These are phyloP conservation scores for Ramalina peruviana DNA, from an alignment of 495 filamentous ascomycete species.

Conservation along the genomic window DNA sequence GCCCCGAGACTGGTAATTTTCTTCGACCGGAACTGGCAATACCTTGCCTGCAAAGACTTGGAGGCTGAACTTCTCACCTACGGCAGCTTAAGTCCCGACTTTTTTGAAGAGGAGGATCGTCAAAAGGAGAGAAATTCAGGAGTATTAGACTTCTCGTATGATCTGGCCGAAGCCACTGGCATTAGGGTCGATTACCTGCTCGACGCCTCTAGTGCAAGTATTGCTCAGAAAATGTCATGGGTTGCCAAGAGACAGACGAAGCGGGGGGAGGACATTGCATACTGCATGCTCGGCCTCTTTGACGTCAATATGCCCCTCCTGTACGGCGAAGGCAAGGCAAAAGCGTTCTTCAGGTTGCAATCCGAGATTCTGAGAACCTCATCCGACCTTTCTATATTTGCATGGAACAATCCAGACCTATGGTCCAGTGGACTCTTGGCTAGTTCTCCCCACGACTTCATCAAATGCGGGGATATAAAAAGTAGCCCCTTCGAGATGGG, in stretches of 20 bases:
- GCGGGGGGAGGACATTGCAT: constrained; percentile 16
- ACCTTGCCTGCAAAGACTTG: constrained; percentile 14
- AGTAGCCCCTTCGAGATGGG: too few species aligned
- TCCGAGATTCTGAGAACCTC: constrained; percentile 18
- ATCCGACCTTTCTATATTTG: constrained; percentile 18
- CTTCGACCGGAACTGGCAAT: constrained; percentile 19
- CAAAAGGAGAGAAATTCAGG: too few species aligned
- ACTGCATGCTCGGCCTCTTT: constrained; percentile 17
- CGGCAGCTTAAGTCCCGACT: too few species aligned
- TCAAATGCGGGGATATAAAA: too few species aligned
- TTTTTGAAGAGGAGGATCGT: too few species aligned
- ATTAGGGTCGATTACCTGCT: constrained; percentile 4
- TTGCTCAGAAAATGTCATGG: constrained; percentile 19
- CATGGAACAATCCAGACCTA: constrained; percentile 3
- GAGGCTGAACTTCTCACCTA: too few species aligned
- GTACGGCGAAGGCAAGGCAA: constrained; percentile 16
- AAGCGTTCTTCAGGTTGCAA: constrained; percentile 17
- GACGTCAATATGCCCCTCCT: constrained; percentile 19
- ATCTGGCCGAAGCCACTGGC: constrained; percentile 12
- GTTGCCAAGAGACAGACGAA: constrained; percentile 13
- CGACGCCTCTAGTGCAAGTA: background rate
- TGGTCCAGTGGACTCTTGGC: too few species aligned
- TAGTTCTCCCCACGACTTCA: too few species aligned
- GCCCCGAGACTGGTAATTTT: constrained; percentile 23
- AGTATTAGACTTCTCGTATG: too few species aligned